Conservation (phyloP, 129 eudicot genomes). For the Lactuca saligna region DNA sequence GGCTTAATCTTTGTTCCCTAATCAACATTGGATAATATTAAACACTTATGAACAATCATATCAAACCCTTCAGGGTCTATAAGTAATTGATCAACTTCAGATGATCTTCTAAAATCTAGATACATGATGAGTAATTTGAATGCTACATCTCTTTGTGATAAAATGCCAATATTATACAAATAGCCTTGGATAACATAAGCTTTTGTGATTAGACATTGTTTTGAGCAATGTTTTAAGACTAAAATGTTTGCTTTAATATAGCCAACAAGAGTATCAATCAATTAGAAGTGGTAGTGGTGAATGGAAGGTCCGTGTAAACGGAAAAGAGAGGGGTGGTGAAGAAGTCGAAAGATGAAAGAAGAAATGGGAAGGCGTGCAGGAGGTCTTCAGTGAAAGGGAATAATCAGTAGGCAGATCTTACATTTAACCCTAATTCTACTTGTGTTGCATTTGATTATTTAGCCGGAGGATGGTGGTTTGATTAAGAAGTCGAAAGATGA, state of each 20-base stretch:
- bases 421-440: no score
- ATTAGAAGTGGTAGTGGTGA: no score
- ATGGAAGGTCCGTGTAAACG: no score
- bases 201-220: slow-evolving; percentile 30
- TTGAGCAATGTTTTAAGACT: slow-evolving; percentile 38
- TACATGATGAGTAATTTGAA: slow-evolving; percentile 66
- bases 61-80: slow-evolving; percentile 53
- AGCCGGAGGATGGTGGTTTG: no score
- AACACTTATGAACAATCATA: slow-evolving; percentile 60
- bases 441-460: no score
- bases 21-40: slow-evolving; percentile 50
- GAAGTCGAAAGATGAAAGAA: no score
- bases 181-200: slow-evolving; percentile 41
- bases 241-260: slow-evolving; percentile 29
- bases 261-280: background rate
- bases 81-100: slow-evolving; percentile 52
- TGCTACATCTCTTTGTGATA: slow-evolving; percentile 46
- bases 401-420: no score
- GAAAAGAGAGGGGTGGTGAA: no score
- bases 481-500: no score
- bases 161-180: slow-evolving; percentile 56
- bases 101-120: slow-evolving; percentile 38
- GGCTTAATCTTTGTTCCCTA: slow-evolving; percentile 39
- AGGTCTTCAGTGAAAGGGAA: no score
- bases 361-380: no score